Evolutionary conservation across 2,329 filamentous ascomycete species (phyloP).

Genomic region (Neurospora sp.): DNA sequence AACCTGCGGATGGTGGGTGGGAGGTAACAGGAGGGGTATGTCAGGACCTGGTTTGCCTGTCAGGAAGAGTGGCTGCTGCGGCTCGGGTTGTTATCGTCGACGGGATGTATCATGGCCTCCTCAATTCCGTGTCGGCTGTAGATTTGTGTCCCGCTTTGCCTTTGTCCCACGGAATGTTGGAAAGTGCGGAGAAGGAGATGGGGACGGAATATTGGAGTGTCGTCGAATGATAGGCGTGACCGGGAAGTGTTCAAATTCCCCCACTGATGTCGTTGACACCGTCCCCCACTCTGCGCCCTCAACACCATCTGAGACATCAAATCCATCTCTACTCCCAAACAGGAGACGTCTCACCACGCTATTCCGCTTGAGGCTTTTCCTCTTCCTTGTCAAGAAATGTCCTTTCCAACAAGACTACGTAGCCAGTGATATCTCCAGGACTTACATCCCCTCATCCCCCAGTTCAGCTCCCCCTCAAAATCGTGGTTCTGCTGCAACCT

Average conservation of each 20-base stretch:
- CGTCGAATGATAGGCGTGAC: neutral
- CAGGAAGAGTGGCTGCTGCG: no score
- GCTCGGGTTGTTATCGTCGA: no score
- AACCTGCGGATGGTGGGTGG: neutral
- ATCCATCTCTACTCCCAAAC: neutral
- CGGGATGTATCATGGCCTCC: no score
- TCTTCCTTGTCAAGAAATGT: no score
- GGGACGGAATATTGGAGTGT: neutral
- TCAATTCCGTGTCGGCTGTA: no score
- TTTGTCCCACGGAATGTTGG: no score
- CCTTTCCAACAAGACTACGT: no score
- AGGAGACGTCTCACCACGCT: no score
- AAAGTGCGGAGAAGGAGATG: neutral
- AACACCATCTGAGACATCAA: neutral
- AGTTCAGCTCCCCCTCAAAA: neutral
- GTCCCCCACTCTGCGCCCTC: neutral
- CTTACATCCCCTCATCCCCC: neutral
- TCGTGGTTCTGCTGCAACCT: neutral
- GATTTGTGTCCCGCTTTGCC: no score
- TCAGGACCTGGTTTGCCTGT: no score
- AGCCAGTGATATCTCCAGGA: neutral
- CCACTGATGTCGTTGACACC: neutral
- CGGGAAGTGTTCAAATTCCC: no score
- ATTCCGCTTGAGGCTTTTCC: neutral
- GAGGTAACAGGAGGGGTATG: no score